A percentile compares a stretch with the other conserved stretches of the same genome.
Conservation (phyloP, 352 stramenopile genomes). For the Globisporangium ultimum region DNA sequence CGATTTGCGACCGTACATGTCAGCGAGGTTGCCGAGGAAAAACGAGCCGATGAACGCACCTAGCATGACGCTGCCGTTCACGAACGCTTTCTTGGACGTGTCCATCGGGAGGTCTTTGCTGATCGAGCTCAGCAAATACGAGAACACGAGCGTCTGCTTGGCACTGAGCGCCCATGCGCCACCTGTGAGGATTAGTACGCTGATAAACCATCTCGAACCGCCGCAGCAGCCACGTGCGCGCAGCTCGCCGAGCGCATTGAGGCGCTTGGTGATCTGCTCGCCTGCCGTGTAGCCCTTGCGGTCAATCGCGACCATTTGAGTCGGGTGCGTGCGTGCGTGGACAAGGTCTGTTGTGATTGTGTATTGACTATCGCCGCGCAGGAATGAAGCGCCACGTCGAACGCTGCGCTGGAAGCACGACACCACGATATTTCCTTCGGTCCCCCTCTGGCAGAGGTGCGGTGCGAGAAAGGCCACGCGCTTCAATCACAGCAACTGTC, state of each 20-base stretch:
- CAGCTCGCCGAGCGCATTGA: constrained; percentile 2
- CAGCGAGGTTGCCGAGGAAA: constrained; percentile 13
- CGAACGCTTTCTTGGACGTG: constrained; percentile 5
- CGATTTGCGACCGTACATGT: constrained; percentile 18
- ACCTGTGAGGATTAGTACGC: constrained; percentile 14
- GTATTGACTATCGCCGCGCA: no score
- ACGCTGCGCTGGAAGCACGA: no score
- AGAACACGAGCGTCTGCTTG: constrained; percentile 25
- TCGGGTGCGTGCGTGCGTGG: no score
- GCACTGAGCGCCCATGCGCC: constrained; percentile 22
- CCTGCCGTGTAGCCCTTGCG: constrained; percentile 5
- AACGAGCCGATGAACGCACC: constrained; percentile 18
- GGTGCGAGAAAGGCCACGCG: no score
- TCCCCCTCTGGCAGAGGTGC: no score
- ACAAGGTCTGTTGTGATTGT: no score
- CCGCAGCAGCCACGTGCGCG: constrained; percentile 3
- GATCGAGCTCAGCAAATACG: constrained; percentile 16
- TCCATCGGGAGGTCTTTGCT: constrained; percentile 10
- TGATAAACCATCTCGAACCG: constrained; percentile 18
- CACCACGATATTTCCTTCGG: no score
- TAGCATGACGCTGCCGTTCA: constrained; percentile 18
- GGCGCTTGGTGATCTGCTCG: constrained; percentile 11
- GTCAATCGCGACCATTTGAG: constrained; percentile 10
- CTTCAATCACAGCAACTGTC: no score
- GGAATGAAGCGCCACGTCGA: no score